Percentiles rank a stretch among this genome's conserved stretches.
phyloP scores from a whole-genome alignment of 176 grass and related monocot species.

The Lolium multiflorum region DNA sequence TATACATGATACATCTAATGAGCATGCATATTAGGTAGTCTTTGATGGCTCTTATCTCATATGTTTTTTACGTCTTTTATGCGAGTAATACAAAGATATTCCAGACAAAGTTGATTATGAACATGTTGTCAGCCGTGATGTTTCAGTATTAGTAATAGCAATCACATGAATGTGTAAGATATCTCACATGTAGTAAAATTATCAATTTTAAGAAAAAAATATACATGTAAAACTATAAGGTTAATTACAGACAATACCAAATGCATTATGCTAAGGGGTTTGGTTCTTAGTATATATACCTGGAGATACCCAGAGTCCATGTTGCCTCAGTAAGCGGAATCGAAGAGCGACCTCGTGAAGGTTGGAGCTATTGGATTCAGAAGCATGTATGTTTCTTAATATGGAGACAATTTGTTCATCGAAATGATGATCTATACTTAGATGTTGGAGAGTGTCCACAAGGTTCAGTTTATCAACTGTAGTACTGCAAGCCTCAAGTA shows the following conservation, averaged over 20 bases:
- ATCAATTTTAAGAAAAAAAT: background rate
- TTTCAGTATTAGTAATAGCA: background rate
- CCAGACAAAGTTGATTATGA: background rate
- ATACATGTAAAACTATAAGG: background rate
- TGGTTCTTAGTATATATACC: constrained; percentile 19
- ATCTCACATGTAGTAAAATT: background rate
- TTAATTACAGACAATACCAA: background rate
- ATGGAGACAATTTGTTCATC: background rate
- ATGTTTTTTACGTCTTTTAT: background rate
- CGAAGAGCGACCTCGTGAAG: constrained; percentile 41
- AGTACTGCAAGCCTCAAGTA: background rate
- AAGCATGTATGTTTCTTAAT: background rate
- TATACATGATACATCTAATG: background rate
- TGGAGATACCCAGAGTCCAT: constrained; percentile 15
- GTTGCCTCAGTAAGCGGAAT: constrained; percentile 30
- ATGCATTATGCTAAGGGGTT: background rate
- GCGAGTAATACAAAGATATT: background rate
- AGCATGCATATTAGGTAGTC: background rate
- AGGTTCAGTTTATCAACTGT: constrained; percentile 15
- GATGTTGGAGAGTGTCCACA: constrained; percentile 41
- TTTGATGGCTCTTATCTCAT: too few relatives aligned
- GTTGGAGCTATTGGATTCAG: constrained; percentile 17
- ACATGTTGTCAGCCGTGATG: background rate
- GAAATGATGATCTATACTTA: constrained; percentile 41
- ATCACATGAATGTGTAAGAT: too few relatives aligned